phyloP scores from a whole-genome alignment of 1,284 basidiomycete genomes.

The Pyrrhoderma noxium region DNA sequence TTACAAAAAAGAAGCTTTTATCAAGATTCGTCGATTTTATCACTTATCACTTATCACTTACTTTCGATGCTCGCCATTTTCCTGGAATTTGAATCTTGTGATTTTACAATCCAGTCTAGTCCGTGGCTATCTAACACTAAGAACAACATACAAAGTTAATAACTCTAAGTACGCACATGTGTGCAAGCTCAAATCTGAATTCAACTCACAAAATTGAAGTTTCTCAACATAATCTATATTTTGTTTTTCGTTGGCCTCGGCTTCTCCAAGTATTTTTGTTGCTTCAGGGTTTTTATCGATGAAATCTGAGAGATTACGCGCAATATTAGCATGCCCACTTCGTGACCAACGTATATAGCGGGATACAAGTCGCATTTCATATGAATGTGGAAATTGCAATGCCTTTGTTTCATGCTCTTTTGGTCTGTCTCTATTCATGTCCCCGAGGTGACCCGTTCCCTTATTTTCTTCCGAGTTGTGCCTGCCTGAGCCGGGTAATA shows the following conservation, averaged over 20 bases:
- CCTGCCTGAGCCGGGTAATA: too few species aligned
- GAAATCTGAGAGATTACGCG: slow-evolving; percentile 1
- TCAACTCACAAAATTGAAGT: slow-evolving; percentile 7
- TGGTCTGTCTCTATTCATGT: background rate
- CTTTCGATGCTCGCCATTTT: slow-evolving; percentile 8
- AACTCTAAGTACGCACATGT: background rate
- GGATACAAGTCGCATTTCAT: background rate
- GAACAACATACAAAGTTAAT: background rate
- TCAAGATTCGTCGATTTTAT: too few species aligned
- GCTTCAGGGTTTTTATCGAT: background rate
- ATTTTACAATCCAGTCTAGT: slow-evolving; percentile 1
- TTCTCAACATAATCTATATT: background rate
- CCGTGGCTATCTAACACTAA: slow-evolving; percentile 9
- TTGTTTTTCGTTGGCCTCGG: background rate
- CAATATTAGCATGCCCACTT: background rate
- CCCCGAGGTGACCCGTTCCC: too few species aligned
- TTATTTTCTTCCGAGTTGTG: too few species aligned
- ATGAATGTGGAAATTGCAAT: background rate
- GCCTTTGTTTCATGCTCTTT: background rate
- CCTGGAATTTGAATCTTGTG: background rate
- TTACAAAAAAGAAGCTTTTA: too few species aligned
- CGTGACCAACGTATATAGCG: slow-evolving; percentile 6
- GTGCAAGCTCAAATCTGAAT: background rate
- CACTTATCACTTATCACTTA: background rate
- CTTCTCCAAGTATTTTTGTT: background rate